Conservation (phyloP, 2,329 filamentous ascomycete genomes). For the Verticillium nubilum region DNA sequence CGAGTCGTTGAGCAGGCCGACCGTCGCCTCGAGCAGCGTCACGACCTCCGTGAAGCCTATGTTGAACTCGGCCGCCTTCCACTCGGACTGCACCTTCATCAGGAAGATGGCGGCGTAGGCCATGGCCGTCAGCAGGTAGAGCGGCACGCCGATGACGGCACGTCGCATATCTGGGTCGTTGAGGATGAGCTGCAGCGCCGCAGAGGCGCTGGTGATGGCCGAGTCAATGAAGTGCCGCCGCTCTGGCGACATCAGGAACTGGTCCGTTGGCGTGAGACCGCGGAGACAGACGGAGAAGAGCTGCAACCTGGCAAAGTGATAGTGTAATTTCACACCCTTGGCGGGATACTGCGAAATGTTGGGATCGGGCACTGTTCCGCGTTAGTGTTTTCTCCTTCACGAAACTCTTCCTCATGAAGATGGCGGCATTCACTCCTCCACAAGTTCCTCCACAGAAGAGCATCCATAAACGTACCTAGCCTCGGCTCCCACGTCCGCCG, state of each 20-base stretch:
- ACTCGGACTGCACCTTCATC: slow-evolving; percentile 24
- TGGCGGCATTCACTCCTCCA: too few species aligned
- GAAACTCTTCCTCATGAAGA: not conserved
- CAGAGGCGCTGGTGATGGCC: slow-evolving; percentile 29
- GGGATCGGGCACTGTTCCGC: slow-evolving; percentile 31
- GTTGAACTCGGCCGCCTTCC: slow-evolving; percentile 19
- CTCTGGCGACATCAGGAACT: slow-evolving; percentile 37
- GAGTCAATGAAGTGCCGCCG: slow-evolving; percentile 36
- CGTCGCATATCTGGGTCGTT: slow-evolving; percentile 23
- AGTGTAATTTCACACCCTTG: slow-evolving; percentile 9
- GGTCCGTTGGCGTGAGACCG: slow-evolving; percentile 21
- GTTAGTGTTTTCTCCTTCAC: slow-evolving; percentile 9
- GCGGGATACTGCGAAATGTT: slow-evolving; percentile 31
- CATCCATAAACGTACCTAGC: slow-evolving; percentile 22
- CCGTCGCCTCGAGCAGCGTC: slow-evolving; percentile 17
- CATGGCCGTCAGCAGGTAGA: slow-evolving; percentile 25
- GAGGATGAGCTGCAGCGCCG: slow-evolving; percentile 21
- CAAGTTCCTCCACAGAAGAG: too few species aligned
- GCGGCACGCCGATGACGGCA: slow-evolving; percentile 23
- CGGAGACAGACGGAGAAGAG: slow-evolving; percentile 10
- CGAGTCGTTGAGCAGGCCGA: slow-evolving; percentile 17
- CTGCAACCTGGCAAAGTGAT: slow-evolving; percentile 10
- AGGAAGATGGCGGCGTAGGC: slow-evolving; percentile 25
- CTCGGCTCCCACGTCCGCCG: slow-evolving; percentile 5
- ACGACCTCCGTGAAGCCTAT: slow-evolving; percentile 24